These are phyloP conservation scores for Ceratorhiza oryzae-sativae DNA, from an alignment of 1,284 basidiomycete genomes.

Conservation along the genomic window DNA sequence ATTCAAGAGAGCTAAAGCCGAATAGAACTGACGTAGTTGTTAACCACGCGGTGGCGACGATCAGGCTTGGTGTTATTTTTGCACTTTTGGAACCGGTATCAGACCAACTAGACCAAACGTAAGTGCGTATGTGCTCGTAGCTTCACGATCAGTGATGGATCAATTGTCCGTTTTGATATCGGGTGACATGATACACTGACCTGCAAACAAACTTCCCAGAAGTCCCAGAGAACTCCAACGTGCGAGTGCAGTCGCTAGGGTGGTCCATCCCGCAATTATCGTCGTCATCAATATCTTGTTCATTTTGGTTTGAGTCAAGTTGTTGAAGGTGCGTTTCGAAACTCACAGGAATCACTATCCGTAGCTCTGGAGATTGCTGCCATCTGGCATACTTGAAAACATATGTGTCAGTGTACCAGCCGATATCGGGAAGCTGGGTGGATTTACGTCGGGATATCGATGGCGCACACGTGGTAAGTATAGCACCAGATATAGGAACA, in stretches of 20 bases:
- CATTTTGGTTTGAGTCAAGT: background rate
- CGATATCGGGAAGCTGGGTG: background rate
- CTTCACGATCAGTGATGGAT: constrained; percentile 13
- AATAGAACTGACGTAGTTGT: background rate
- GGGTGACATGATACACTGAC: background rate
- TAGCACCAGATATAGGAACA: constrained; percentile 45
- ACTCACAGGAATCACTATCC: constrained; percentile 41
- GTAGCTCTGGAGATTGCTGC: constrained; percentile 38
- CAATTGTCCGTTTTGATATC: background rate
- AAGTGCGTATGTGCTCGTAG: constrained; percentile 42
- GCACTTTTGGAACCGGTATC: constrained; percentile 39
- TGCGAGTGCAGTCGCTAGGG: constrained; percentile 24
- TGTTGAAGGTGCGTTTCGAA: no score
- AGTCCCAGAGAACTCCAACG: constrained; percentile 21
- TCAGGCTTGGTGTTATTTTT: background rate
- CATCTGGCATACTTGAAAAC: constrained; percentile 41
- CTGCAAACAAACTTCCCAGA: constrained; percentile 13
- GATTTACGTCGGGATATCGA: constrained; percentile 42
- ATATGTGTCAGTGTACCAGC: no score
- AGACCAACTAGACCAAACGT: constrained; percentile 42
- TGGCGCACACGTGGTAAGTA: constrained; percentile 45
- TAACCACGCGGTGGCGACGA: background rate
- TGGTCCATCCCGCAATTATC: constrained; percentile 29
- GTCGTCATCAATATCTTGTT: constrained; percentile 25
- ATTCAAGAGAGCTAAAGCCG: background rate